phyloP scores from a whole-genome alignment of 768 basidiomycete species.

The Phylloporus sp. region DNA sequence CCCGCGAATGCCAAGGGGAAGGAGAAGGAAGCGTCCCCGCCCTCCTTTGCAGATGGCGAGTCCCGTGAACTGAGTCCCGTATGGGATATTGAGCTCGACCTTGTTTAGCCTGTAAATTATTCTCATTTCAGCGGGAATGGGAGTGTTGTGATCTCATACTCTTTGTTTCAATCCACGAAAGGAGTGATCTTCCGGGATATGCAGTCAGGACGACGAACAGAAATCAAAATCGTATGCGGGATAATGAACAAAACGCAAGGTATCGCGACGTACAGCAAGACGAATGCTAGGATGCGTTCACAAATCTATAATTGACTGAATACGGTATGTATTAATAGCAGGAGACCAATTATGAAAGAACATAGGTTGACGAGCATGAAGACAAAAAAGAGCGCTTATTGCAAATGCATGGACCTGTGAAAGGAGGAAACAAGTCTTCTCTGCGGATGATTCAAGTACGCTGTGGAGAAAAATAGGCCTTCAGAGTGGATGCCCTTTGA shows the following conservation, averaged over 20 bases:
- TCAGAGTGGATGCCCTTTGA: slow-evolving; percentile 24
- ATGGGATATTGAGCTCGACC: slow-evolving; percentile 73
- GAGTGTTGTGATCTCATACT: not conserved
- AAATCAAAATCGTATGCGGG: not conserved
- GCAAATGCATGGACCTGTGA: not conserved
- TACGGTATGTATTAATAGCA: slow-evolving; percentile 18
- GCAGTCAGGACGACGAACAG: not conserved
- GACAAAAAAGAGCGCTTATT: not conserved
- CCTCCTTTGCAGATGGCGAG: slow-evolving; percentile 7
- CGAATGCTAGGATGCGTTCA: not conserved
- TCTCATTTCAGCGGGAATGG: slow-evolving; percentile 3
- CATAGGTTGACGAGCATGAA: not conserved
- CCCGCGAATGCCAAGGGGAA: slow-evolving; percentile 13
- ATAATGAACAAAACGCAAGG: not conserved
- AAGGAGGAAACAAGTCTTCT: not conserved
- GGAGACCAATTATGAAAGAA: not conserved
- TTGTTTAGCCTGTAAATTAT: slow-evolving; percentile 29
- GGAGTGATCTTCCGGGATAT: not conserved
- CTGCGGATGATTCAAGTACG: slow-evolving; percentile 3
- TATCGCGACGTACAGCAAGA: not conserved
- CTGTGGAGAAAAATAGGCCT: slow-evolving; percentile 29
- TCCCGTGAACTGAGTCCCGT: slow-evolving; percentile 50
- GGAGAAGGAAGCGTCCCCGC: slow-evolving; percentile 16
- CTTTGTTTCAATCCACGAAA: not conserved
- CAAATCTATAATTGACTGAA: slow-evolving; percentile 20